These are phyloP conservation scores for Paramecium pentaurelia DNA, from an alignment of 73 alveolate genomes.

Conservation along the genomic window DNA sequence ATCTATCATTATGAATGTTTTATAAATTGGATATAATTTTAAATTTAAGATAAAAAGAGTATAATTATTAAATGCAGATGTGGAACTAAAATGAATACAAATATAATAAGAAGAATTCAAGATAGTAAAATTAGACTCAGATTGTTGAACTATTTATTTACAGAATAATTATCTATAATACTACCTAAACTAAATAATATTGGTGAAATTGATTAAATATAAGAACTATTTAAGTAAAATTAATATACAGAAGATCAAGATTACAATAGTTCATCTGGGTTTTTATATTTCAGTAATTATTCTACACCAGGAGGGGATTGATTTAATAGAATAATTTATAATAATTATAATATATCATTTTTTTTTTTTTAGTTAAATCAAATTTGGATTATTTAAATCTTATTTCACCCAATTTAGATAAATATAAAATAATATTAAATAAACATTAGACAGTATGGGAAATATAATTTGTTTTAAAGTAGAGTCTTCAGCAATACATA, in stretches of 20 bases:
- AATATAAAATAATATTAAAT: too few species aligned
- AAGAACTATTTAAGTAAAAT: background rate
- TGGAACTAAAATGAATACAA: background rate
- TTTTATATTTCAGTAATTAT: background rate
- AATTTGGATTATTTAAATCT: too few species aligned
- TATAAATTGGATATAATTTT: background rate
- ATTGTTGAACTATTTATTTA: background rate
- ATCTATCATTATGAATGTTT: background rate
- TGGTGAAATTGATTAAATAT: background rate
- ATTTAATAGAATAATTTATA: background rate
- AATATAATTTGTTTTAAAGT: too few species aligned
- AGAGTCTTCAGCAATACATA: too few species aligned
- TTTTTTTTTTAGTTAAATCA: background rate
- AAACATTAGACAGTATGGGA: too few species aligned
- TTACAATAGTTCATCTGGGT: background rate
- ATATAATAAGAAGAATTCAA: background rate
- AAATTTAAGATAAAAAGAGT: background rate
- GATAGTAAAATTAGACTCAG: background rate
- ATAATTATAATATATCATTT: background rate
- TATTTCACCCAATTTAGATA: too few species aligned
- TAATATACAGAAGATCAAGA: background rate
- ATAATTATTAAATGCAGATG: background rate
- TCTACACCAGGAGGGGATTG: conserved; percentile 31
- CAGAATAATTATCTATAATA: background rate
- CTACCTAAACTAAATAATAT: background rate